These are phyloP conservation scores for Tagetes erecta DNA, from an alignment of 129 eudicot genomes.

Conservation along the genomic window DNA sequence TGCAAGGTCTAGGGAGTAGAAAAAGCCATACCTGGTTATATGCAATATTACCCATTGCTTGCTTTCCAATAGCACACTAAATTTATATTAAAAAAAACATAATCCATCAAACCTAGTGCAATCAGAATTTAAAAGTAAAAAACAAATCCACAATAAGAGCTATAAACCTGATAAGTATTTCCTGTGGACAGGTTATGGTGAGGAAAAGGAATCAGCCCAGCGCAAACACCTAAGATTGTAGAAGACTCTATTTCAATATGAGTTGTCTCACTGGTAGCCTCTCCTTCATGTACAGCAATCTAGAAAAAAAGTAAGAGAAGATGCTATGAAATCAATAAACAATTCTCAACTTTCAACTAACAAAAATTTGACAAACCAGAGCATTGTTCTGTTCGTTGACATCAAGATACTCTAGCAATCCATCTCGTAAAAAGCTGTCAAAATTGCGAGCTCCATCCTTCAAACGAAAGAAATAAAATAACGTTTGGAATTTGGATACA, in stretches of 20 bases:
- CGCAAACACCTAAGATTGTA: conserved; percentile 81
- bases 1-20: neutral
- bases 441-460: conserved; percentile 88
- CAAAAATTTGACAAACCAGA: conserved; percentile 53
- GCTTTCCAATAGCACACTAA: conserved; percentile 99
- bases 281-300: conserved; percentile 87
- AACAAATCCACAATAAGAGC: conserved; percentile 6
- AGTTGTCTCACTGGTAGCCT: conserved; percentile 73
- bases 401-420: conserved; percentile 93
- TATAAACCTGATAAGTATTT: conserved; percentile 88
- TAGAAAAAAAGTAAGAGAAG: conserved; percentile 22
- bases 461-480: conserved; percentile 17
- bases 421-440: conserved; percentile 82
- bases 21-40: conserved; percentile 70
- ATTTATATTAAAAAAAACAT: neutral
- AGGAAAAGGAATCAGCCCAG: conserved; percentile 96
- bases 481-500: conserved; percentile 5
- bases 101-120: conserved; percentile 7
- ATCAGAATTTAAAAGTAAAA: neutral
- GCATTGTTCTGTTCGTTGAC: conserved; percentile 98
- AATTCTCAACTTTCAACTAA: neutral
- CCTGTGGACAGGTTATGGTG: conserved; percentile 99
- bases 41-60: conserved; percentile 99
- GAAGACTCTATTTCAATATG: conserved; percentile 98
- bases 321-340: conserved; percentile 6